Base-by-base conservation (phyloP, 2,329 filamentous ascomycete species). In the Balansia obtecta region DNA sequence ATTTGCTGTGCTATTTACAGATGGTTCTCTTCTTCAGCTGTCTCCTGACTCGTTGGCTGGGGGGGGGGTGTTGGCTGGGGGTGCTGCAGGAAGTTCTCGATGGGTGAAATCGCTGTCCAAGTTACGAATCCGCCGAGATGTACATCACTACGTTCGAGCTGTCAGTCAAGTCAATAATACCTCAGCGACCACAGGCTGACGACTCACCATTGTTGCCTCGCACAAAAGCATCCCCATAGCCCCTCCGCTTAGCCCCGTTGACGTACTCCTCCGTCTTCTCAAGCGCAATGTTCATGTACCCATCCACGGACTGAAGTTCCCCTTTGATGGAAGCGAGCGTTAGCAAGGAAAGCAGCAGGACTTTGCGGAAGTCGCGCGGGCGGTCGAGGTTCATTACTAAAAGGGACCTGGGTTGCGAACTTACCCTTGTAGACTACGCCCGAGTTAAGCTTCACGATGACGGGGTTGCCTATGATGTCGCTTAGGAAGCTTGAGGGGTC, bases 211-310 rank as follows among this genome's bases (percentile, higher is more conserved):
- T 97, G 71, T 97, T 97, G 59, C 91, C 91, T 67, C 91, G 80
- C 52, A 97, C 86, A 66, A 97, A 97, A 5, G 91, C 88, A 73
- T 97, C 91, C 8, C 91, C 91, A 65, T 95, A 96, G 50, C 80
- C 86, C 61, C 87, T 79, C 60, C 86, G 79, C 69, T 91, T 81
- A 56, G 82, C 79, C 41, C 90, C 91, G 63, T 95, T 85, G 58
- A 96, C 85, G 60, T 84, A 89, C 70, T 98, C 93, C 57, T 88
- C 84, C 18, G 89, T 95, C 71, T 95, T 93, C 69, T 98, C 93
- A 32, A 98, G 79, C 12, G 93, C 91, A 65, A 98, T 96, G 71
- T 98, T 98, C 93, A 98, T 98, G 71, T 97, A 98, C 48, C 93
- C 93, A 68, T 98, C 93, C 46, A 98, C 91, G 0, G 90, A 95